Base-by-base conservation (phyloP, 306 rosid species). In the Cicer bijugum region DNA sequence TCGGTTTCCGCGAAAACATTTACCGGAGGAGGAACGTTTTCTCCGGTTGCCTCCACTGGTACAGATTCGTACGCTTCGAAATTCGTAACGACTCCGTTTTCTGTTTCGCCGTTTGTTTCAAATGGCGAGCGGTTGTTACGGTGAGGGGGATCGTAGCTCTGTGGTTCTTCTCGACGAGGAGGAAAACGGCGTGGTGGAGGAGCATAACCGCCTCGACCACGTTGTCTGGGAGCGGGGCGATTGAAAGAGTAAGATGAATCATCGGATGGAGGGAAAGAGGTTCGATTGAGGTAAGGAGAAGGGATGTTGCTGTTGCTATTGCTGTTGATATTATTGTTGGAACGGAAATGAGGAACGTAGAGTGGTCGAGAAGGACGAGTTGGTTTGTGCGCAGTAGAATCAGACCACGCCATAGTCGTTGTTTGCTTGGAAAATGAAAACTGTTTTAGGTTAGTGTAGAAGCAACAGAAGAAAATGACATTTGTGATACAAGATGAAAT, bases 1-100 rank as follows among this genome's bases (percentile, higher is more conserved):
- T 87, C 97, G 0, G 90, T 82, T 64, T 85, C 92, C 0, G 83
- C 84, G 58, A 91, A 91, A 0, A 82, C 61, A 61, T 71, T 75
- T 61, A 87, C 94, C 42, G 97, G 82, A 1, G 87, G 86, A 0
- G 94, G 90, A 50, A 89, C 86, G 40, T 89, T 56, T 6, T 74
- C 56, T n/a, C 97, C 97, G 19, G 92, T 85, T 1, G 86, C 88
- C 84, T 91, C 94, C 16, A 89, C 92, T 0, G 97, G 94, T 1
- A 89, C 84, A 20, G 90, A 89, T 53, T 91, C 97, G 38, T 91
- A 91, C 15, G 97, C 97, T 46, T 85, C 97, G 33, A 91, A 89
- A 76, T 91, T 91, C 48, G 83, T 84, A n/a, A 39, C 83, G 23
- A 28, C 82, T 35, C 4, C 61, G 38, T 19, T 76, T 0, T 10